Evolutionary conservation across 768 basidiomycete species (phyloP).

Genomic region (Cystofilobasidium ferigula): DNA sequence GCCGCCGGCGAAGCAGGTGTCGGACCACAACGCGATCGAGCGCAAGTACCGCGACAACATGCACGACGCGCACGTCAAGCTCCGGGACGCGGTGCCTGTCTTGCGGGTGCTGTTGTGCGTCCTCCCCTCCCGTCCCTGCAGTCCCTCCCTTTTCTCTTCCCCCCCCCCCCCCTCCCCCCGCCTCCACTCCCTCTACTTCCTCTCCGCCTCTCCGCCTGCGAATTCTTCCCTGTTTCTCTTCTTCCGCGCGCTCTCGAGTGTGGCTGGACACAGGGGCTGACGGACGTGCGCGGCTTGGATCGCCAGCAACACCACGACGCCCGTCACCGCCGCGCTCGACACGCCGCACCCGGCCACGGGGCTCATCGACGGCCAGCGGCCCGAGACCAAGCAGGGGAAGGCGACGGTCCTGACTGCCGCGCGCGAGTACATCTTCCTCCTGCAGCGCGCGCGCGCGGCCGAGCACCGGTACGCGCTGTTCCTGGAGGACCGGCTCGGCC

Average conservation of each 20-base stretch:
- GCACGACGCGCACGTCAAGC: conserved; percentile 14
- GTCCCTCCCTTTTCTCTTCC: background rate
- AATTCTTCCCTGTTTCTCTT: background rate
- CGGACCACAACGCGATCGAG: conserved; percentile 27
- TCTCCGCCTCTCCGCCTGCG: background rate
- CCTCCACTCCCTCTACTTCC: background rate
- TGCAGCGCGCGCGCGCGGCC: conserved; percentile 16
- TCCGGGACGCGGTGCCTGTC: conserved; percentile 24
- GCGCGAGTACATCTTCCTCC: conserved; percentile 24
- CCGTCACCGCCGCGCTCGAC: conserved; percentile 13
- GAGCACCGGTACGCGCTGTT: conserved; percentile 1
- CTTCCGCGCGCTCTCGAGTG: conserved; percentile 3
- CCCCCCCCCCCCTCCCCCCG: background rate
- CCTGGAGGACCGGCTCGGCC: conserved; percentile 14
- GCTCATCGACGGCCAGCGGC: conserved; percentile 23
- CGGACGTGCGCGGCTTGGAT: no score
- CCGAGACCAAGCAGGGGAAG: conserved; percentile 26
- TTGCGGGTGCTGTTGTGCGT: conserved; percentile 22
- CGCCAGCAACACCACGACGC: conserved; percentile 22
- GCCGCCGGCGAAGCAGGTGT: background rate
- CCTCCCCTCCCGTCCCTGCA: no score
- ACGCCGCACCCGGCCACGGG: conserved; percentile 11
- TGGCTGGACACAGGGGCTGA: no score
- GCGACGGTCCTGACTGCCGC: conserved; percentile 23
- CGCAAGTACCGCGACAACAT: conserved; percentile 26